Evolutionary conservation across 164 flowering plant species (phyloP), one percentile per base, ranked within the genome.

Genomic region (Vitis amurensis): DNA sequence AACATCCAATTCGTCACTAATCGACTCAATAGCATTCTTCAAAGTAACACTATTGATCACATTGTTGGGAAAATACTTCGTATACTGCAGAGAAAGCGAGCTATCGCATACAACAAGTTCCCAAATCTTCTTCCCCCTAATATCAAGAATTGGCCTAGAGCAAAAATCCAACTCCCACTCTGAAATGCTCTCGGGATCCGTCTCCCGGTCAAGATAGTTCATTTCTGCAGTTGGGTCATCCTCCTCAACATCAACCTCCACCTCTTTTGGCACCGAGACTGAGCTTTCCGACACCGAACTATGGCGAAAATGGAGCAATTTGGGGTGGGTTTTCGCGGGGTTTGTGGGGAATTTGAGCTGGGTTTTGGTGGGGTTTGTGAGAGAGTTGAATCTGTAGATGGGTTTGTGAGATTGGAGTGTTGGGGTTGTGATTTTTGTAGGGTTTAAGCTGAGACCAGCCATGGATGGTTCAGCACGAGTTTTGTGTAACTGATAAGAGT

Each of bases 131-230:
- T 95, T 95, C 55, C 99, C 99, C 77, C 98, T 85, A 8, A 84
- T 84, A 81, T 95, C 98, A 44, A 95, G 83, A 62, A 95, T 93
- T 27, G 99, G 99, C 67, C 99, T 88, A 3, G 98, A 93, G 77
- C 98, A 95, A 60, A 95, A 95, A 66, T 95, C 99, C 78, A 95
- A 51, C 61, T 95, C 99, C 99, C 99, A 93, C 71, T 91, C 99
- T 15, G 78, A 48, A 56, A 95, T 88, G 79, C 87, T 89, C 64
- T 79, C 76, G 1, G 94, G 97, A 63, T 91, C 91, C 14, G 77
- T 69, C 52, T 89, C 99, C 31, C 90, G 85, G 73, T 95, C 99
- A 47, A 95, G 79, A 68, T 80, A 95, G 70, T 91, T 73, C 74
- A 95, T 9, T 61, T 95, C 99, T 13, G 78, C 73, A 3, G 92